These are phyloP conservation scores for Cryptococcus sp. DNA, from an alignment of 1,284 basidiomycete species.

Conservation along the genomic window DNA sequence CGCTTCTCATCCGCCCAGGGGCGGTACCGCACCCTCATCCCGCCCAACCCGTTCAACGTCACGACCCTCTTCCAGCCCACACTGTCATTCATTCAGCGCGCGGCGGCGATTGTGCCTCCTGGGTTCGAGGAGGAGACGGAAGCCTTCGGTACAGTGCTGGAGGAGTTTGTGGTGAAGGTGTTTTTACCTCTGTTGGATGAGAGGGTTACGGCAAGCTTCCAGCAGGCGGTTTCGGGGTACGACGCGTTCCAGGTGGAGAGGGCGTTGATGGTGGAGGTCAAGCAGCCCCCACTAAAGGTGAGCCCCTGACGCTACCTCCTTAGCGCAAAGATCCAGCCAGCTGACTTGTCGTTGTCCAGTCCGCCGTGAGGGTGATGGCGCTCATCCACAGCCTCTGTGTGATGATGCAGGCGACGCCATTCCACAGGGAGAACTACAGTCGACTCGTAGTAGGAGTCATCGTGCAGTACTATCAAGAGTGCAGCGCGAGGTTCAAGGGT, in stretches of 20 bases:
- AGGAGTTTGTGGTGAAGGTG: conserved; percentile 90
- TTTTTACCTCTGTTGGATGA: conserved; percentile 95
- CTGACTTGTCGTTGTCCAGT: conserved; percentile 52
- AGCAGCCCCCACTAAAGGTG: conserved; percentile 61
- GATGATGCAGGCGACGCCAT: conserved; percentile 91
- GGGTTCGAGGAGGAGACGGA: conserved; percentile 64
- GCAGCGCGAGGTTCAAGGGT: conserved; percentile 78
- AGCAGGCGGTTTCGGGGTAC: conserved; percentile 73
- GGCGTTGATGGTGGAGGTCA: conserved; percentile 12
- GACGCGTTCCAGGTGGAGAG: conserved; percentile 68
- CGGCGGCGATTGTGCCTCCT: conserved; percentile 65
- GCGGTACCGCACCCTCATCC: conserved; percentile 80
- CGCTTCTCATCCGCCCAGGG: conserved; percentile 63
- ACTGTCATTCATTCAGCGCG: conserved; percentile 73
- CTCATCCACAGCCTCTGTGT: conserved; percentile 87
- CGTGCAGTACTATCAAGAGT: conserved; percentile 93
- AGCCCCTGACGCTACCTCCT: conserved; percentile 19
- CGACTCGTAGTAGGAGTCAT: conserved; percentile 93
- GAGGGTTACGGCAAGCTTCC: conserved; percentile 83
- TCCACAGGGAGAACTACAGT: conserved; percentile 90
- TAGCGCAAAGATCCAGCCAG: conserved; percentile 2
- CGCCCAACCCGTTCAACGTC: conserved; percentile 92
- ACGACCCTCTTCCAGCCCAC: conserved; percentile 91
- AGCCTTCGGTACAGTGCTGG: conserved; percentile 65
- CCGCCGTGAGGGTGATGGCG: conserved; percentile 78